Conservation (phyloP, 139 green algal species). For the Haematococcus lacustris region DNA sequence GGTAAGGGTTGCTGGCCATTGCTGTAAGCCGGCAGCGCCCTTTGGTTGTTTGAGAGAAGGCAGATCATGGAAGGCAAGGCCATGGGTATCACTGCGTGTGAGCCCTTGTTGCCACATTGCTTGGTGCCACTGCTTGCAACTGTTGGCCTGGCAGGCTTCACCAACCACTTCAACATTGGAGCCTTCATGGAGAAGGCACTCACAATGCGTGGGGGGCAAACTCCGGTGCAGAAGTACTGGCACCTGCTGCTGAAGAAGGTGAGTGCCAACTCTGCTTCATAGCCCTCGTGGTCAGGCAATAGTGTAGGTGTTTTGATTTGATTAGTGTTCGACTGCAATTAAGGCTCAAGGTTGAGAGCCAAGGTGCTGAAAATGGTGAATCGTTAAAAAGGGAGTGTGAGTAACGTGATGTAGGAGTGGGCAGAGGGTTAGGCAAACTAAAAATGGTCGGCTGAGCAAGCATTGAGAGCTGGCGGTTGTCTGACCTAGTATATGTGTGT, state of each 20-base stretch:
- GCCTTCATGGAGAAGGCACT: constrained; percentile 78
- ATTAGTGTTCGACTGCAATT: too few species aligned
- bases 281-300: background rate
- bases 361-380: background rate
- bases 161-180: constrained; percentile 69
- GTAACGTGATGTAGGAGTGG: background rate
- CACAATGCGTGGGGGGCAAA: constrained; percentile 37
- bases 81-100: too few species aligned
- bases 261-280: background rate
- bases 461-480: background rate
- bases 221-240: constrained; percentile 51
- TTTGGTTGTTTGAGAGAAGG: too few species aligned
- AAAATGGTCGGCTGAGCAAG: background rate
- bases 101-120: too few species aligned
- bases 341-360: too few species aligned
- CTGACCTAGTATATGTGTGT: background rate
- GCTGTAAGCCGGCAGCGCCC: too few species aligned
- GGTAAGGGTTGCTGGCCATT: too few species aligned
- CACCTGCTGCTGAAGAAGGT: constrained; percentile 40
- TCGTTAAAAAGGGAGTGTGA: background rate
- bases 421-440: background rate
- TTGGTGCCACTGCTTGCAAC: too few species aligned
- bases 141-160: constrained; percentile 39
- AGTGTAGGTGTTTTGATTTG: background rate
- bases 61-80: too few species aligned